phyloP scores from a whole-genome alignment of 805 yeast species.

The Kodamaea kakaduensis region DNA sequence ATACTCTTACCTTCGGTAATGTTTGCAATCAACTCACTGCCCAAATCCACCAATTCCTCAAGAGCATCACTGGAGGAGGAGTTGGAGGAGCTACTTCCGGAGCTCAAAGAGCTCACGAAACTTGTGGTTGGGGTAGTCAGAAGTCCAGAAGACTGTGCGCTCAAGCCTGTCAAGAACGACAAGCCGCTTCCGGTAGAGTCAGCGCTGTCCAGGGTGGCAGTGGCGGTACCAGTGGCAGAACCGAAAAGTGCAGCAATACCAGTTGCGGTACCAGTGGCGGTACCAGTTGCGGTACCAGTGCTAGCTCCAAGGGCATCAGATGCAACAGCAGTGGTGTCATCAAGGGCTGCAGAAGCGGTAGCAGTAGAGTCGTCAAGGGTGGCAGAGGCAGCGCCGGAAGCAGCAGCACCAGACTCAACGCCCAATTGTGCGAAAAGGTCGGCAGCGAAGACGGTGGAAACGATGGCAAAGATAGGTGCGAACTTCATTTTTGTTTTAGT shows the following conservation, averaged over 20 bases:
- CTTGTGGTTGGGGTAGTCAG: not conserved
- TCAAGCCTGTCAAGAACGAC: not conserved
- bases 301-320: not conserved
- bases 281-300: not conserved
- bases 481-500: slow-evolving; percentile 4
- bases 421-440: slow-evolving; percentile 5
- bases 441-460: slow-evolving; percentile 3
- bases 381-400: slow-evolving; percentile 1
- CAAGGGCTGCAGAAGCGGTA: slow-evolving; percentile 1
- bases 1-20: slow-evolving; percentile 2
- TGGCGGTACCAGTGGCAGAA: not conserved
- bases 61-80: not conserved
- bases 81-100: not conserved
- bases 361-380: slow-evolving; percentile 2
- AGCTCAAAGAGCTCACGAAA: not conserved
- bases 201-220: too few relatives aligned
- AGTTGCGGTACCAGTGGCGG: not conserved
- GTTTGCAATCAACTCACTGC: slow-evolving; percentile 1
- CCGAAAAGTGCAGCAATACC: not conserved
- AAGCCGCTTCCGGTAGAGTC: too few relatives aligned
- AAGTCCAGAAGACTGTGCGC: not conserved
- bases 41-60: slow-evolving; percentile 1
- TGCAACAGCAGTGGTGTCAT: not conserved
- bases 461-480: slow-evolving; percentile 4
- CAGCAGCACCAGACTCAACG: slow-evolving; percentile 2